These are phyloP conservation scores for Phtheirospermum japonicum DNA, from an alignment of 257 asterid genomes.

Conservation along the genomic window DNA sequence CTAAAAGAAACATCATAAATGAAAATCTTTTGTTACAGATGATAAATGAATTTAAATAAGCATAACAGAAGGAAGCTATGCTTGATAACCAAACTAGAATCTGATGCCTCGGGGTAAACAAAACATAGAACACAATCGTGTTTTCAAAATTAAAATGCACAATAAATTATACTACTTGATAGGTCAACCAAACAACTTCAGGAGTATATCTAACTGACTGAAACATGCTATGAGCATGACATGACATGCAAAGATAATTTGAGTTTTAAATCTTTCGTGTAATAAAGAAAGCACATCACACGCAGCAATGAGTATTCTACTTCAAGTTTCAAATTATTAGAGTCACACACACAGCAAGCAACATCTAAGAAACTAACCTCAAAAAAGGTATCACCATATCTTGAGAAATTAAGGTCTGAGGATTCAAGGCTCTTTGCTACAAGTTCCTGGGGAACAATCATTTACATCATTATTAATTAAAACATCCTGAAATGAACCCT, in stretches of 20 bases:
- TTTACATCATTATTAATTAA: conserved; percentile 14
- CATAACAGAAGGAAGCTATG: too few relatives aligned
- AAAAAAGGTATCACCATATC: conserved; percentile 96
- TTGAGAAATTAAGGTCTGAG: conserved; percentile 77
- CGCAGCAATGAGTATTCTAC: conserved; percentile 2
- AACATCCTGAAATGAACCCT: conserved; percentile 6
- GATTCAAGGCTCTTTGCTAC: conserved; percentile 79
- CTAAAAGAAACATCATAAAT: neutral
- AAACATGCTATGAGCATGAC: neutral
- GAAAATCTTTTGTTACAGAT: neutral
- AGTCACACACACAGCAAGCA: neutral
- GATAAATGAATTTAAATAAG: too few relatives aligned
- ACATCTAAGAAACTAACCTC: conserved; percentile 47
- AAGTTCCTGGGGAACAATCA: conserved; percentile 65
- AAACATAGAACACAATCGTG: too few relatives aligned
- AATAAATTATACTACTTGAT: too few relatives aligned
- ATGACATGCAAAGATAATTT: neutral
- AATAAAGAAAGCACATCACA: neutral
- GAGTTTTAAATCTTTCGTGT: neutral
- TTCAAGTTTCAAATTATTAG: neutral
- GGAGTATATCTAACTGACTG: neutral
- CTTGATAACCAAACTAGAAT: too few relatives aligned
- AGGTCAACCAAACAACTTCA: too few relatives aligned
- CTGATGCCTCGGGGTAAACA: too few relatives aligned
- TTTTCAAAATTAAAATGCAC: too few relatives aligned